Evolutionary conservation across 345 rosid genomes (phyloP).

Genomic region (Jatropha curcas): DNA sequence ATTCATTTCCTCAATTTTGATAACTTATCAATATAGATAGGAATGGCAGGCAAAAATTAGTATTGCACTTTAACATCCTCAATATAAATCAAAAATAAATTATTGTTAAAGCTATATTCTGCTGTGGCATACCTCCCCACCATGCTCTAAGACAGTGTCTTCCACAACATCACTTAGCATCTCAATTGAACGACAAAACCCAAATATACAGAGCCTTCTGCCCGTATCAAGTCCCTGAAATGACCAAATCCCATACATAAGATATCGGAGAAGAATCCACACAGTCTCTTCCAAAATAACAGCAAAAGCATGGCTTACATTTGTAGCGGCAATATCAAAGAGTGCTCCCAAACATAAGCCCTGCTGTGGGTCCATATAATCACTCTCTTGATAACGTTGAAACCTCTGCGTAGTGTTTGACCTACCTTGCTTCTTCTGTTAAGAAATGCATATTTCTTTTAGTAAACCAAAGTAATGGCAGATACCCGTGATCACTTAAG

Average conservation of each 20-base stretch:
- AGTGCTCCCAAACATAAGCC: constrained; percentile 85
- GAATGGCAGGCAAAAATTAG: neutral
- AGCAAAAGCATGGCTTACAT: constrained; percentile 44
- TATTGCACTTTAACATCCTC: constrained; percentile 1
- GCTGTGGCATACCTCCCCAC: constrained; percentile 73
- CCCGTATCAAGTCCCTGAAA: constrained; percentile 90
- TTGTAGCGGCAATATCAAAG: constrained; percentile 90
- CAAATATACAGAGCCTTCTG: constrained; percentile 89
- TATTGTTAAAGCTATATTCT: no score
- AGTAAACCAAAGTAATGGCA: constrained; percentile 1
- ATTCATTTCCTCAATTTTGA: neutral
- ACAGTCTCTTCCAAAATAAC: neutral
- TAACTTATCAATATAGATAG: neutral
- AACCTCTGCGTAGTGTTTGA: constrained; percentile 46
- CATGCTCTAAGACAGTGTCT: constrained; percentile 87
- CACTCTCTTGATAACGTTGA: constrained; percentile 72
- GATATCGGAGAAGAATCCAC: neutral
- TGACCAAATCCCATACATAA: constrained; percentile 15
- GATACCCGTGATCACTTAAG: neutral
- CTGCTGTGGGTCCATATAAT: constrained; percentile 89
- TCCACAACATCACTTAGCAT: constrained; percentile 96
- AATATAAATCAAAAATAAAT: neutral
- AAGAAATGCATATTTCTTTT: constrained; percentile 7
- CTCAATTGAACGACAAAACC: constrained; percentile 95
- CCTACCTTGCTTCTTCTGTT: constrained; percentile 61